Evolutionary conservation across 31 red algal species (phyloP).

Genomic region (Porphyra umbilicalis): DNA sequence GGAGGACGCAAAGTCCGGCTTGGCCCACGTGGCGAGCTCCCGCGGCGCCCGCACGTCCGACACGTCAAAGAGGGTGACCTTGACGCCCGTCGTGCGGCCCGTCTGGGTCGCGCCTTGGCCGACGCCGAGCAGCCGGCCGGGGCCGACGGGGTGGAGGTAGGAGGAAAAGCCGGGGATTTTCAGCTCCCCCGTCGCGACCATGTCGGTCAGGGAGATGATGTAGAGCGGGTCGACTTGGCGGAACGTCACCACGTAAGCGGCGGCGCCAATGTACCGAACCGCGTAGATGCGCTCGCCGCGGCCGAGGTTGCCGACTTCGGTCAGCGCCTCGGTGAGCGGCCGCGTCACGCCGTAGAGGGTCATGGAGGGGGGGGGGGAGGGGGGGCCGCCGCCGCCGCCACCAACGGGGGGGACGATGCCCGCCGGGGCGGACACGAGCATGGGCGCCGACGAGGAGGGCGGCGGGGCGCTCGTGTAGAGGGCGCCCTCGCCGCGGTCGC

Average conservation of each 20-base stretch:
- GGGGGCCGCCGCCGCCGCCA: no score
- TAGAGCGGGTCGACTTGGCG: conserved; percentile 46
- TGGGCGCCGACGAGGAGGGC: no score
- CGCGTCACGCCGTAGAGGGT: no score
- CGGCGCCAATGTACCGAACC: conserved; percentile 36
- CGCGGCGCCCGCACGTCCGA: conserved; percentile 21
- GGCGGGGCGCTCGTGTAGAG: no score
- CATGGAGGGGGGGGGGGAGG: no score
- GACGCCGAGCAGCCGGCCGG: conserved; percentile 48
- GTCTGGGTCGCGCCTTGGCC: conserved; percentile 34
- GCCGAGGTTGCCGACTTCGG: conserved; percentile 45
- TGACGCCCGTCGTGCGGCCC: conserved; percentile 21
- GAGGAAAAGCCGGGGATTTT: conserved; percentile 69
- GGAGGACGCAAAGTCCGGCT: conserved; percentile 5
- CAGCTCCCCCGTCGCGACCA: conserved; percentile 30
- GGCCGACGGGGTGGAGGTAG: conserved; percentile 40
- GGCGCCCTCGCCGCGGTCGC: no score
- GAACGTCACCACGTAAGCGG: conserved; percentile 61
- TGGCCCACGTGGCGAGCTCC: conserved; percentile 29
- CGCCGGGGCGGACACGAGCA: no score
- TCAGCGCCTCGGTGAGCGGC: no score
- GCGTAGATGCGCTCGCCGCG: conserved; percentile 52
- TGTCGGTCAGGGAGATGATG: conserved; percentile 37
- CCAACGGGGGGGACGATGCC: no score
- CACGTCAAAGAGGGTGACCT: conserved; percentile 57